These are phyloP conservation scores for Fomitopsis pinicola DNA, from an alignment of 1,284 basidiomycete genomes.

Conservation along the genomic window DNA sequence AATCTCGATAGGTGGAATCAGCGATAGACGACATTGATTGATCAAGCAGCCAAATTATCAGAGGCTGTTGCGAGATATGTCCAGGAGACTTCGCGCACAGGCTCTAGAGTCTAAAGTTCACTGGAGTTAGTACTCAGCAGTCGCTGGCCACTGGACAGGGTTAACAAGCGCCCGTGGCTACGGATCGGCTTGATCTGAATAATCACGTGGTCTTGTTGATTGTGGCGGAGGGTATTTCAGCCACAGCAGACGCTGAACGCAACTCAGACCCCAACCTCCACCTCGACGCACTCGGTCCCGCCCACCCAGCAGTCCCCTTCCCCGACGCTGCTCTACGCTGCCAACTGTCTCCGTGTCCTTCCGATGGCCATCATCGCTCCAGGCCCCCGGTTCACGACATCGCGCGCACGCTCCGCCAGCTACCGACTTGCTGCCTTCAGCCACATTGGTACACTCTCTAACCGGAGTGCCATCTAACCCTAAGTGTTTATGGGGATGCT, in stretches of 20 bases:
- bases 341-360: conserved; percentile 9
- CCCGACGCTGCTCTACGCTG: neutral
- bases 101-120: no score
- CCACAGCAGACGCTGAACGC: neutral
- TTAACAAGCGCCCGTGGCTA: neutral
- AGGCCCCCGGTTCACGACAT: conserved; percentile 18
- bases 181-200: conserved; percentile 5
- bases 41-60: no score
- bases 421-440: conserved; percentile 21
- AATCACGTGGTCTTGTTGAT: neutral
- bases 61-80: no score
- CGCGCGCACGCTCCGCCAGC: conserved; percentile 12
- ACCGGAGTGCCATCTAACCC: conserved; percentile 48
- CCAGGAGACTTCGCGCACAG: no score
- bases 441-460: conserved; percentile 27
- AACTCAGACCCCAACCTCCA: neutral
- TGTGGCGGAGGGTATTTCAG: neutral
- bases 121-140: no score
- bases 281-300: neutral
- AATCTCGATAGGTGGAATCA: no score
- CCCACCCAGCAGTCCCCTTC: neutral
- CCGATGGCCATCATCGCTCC: conserved; percentile 24
- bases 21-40: no score
- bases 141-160: no score
- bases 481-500: conserved; percentile 34